Base-by-base conservation (phyloP, 2,329 filamentous ascomycete species). In the Pleomassaria siparia region DNA sequence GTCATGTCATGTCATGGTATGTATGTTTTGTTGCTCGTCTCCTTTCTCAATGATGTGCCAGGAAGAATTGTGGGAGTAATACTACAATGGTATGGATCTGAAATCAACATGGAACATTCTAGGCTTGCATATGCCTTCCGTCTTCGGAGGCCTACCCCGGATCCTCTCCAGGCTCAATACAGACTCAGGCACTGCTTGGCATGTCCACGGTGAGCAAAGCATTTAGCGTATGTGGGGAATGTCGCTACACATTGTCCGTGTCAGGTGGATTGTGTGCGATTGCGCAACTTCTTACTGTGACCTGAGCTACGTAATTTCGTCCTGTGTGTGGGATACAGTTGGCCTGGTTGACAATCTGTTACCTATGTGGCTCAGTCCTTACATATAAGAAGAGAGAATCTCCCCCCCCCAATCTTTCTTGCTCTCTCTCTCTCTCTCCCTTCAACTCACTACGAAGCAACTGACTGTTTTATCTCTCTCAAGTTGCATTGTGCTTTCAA, bases 241-340 rank as follows among this genome's bases (percentile, higher is more conserved):
- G 18, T n/a, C 22, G 15, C 12, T 36, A n/a, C n/a, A n/a, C 24
- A 21, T 29, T 36, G 30, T 50, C 43, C 32, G 44, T 47, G 44
- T 40, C 16, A 35, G 18, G 7, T 10, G 15, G 43, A 67, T 67
- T 62, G 64, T 65, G 64, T 67, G 65, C 65, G 64, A 69, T 69
- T 60, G 63, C 63, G 65, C 65, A 59, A 67, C 62, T 46, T 37
- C 33, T 44, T 16, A 18, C 35, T 10, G 15, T 46, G 32, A 44
- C 15, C 22, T 26, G 40, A 46, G 24, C 43, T 26, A 10, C 18
- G 25, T 46, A 30, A 46, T 30, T 16, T 46, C 20, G 10, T 12
- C 21, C 18, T 16, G 16, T 6, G 9, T n/a, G 41, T 5, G 4
- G 21, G 42, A 8, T 12, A 12, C 7, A 13, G 41, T 16, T 8